Evolutionary conservation across 208 protist genomes (phyloP).

Genomic region (Phytomonas sp.): DNA sequence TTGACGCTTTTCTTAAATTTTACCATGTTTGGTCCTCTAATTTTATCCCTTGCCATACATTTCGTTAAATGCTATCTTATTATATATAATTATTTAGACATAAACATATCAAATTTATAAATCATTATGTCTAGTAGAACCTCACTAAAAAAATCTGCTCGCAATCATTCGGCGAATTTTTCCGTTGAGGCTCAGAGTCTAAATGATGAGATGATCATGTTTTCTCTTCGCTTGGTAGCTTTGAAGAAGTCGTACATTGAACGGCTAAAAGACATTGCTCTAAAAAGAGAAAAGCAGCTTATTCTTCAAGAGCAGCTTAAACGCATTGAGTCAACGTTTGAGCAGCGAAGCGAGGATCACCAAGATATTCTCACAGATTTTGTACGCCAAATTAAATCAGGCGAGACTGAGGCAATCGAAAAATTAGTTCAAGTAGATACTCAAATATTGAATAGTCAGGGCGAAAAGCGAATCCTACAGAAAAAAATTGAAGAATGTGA

Average conservation of each 20-base stretch:
- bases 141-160: not conserved
- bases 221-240: conserved; percentile 40
- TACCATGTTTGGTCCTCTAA: not conserved
- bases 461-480: conserved; percentile 48
- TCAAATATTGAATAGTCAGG: conserved; percentile 38
- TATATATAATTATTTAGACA: not conserved
- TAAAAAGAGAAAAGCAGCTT: conserved; percentile 29
- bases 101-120: not conserved
- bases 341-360: conserved; percentile 34
- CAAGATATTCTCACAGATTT: conserved; percentile 81
- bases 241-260: conserved; percentile 51
- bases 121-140: conserved; percentile 1
- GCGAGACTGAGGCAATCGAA: conserved; percentile 52
- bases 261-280: conserved; percentile 35
- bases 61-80: not conserved
- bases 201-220: conserved; percentile 42
- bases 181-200: conserved; percentile 53
- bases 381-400: conserved; percentile 77
- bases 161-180: conserved; percentile 6
- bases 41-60: not conserved
- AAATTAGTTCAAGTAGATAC: conserved; percentile 49
- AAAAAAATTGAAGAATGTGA: conserved; percentile 40
- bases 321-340: conserved; percentile 23
- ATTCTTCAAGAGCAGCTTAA: conserved; percentile 21
- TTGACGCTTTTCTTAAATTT: not conserved